phyloP scores from a whole-genome alignment of 1,139 yeast species.

The Magnusiomyces sp. region DNA sequence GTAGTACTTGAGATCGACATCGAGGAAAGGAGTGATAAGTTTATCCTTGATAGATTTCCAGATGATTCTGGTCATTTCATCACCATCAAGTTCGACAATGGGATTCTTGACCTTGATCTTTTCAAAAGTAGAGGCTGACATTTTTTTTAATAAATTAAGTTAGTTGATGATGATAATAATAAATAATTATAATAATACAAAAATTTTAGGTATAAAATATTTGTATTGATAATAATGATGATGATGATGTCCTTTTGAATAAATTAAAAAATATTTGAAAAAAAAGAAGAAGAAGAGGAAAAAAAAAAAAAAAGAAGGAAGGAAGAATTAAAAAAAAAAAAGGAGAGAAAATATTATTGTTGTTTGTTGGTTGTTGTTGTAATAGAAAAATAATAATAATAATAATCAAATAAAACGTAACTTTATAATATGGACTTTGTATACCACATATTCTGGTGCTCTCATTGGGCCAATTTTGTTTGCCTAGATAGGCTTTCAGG shows the following conservation, averaged over 20 bases:
- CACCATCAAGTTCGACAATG: conserved; percentile 93
- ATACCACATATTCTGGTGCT: too few species aligned
- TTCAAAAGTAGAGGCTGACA: conserved; percentile 19
- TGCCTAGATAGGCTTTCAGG: background rate
- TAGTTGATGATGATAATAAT: background rate
- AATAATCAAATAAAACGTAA: too few species aligned
- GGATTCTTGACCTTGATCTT: conserved; percentile 83
- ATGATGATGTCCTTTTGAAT: too few species aligned
- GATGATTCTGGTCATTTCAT: conserved; percentile 89
- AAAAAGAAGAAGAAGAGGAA: conserved; percentile 10
- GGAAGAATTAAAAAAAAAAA: background rate
- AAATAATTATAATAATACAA: background rate
- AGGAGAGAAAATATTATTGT: background rate
- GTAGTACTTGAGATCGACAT: conserved; percentile 83
- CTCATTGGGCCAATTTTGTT: background rate
- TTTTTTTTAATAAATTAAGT: conserved; percentile 5
- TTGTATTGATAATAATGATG: background rate
- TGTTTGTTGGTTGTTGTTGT: background rate
- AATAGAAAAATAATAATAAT: too few species aligned
- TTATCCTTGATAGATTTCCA: conserved; percentile 76
- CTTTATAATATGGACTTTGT: too few species aligned
- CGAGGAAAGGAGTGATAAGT: conserved; percentile 75
- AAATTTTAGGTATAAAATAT: too few species aligned
- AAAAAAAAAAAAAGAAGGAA: conserved; percentile 34
- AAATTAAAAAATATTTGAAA: conserved; percentile 4